Conservation (phyloP, 1,139 yeast species). For the Pichia sp. region DNA sequence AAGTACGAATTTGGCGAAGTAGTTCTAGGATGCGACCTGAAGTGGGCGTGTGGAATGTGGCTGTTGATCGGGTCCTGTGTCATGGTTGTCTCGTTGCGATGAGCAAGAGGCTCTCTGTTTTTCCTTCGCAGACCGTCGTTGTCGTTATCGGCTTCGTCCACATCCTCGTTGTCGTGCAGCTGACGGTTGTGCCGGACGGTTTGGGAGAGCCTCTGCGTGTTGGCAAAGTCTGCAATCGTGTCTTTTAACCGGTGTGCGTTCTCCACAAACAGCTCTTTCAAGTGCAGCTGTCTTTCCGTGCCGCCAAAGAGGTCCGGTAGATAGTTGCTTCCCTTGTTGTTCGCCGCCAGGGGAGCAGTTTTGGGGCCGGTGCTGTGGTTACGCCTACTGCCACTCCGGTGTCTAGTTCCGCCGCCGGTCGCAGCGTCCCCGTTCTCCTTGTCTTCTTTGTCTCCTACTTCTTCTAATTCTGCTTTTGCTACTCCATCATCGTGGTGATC, state of each 20-base stretch:
- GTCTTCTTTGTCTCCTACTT: not conserved
- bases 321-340: not conserved
- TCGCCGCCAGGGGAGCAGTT: not conserved
- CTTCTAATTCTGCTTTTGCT: not conserved
- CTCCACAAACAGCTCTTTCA: not conserved
- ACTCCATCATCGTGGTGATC: not conserved
- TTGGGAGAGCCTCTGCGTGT: not conserved
- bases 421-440: not conserved
- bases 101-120: not conserved
- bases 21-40: slow-evolving; percentile 3
- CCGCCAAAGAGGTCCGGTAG: not conserved
- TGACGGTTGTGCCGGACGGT: not conserved
- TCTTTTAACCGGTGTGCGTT: not conserved
- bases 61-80: not conserved
- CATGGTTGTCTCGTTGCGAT: not conserved
- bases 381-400: not conserved
- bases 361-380: not conserved
- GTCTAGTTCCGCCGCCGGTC: not conserved
- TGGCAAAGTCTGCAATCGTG: not conserved
- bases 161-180: not conserved
- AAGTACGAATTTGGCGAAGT: not conserved
- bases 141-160: not conserved
- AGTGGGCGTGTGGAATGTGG: not conserved
- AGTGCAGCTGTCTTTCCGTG: not conserved
- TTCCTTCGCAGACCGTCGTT: not conserved